Conservation (phyloP, 352 stramenopile species). For the Paralagenidium karlingii region DNA sequence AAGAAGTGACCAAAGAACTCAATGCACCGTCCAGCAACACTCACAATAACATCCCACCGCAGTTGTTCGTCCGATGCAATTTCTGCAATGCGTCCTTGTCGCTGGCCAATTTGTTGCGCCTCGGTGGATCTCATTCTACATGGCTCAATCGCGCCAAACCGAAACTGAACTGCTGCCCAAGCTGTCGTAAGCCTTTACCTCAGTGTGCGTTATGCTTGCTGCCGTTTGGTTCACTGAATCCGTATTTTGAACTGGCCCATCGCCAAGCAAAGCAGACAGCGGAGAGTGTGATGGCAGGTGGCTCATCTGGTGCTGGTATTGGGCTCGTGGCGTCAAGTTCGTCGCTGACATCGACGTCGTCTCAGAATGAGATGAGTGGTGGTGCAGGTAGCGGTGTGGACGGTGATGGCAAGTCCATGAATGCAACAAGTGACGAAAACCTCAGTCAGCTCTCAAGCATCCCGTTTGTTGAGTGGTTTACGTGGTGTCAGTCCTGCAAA, state of each 20-base stretch:
- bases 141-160: conserved; percentile 82
- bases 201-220: conserved; percentile 90
- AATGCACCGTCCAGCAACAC: conserved; percentile 31
- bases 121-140: conserved; percentile 84
- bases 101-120: conserved; percentile 74
- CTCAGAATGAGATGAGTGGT: conserved; percentile 16
- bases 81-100: conserved; percentile 88
- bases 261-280: conserved; percentile 50
- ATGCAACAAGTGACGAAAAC: conserved; percentile 50
- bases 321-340: too few relatives aligned
- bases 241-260: conserved; percentile 90
- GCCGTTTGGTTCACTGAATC: conserved; percentile 89
- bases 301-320: conserved; percentile 1
- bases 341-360: conserved; percentile 14
- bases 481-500: conserved; percentile 89
- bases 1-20: conserved; percentile 31
- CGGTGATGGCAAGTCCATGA: too few relatives aligned
- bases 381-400: too few relatives aligned
- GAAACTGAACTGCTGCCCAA: conserved; percentile 84
- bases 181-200: conserved; percentile 88
- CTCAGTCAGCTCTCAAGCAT: conserved; percentile 85
- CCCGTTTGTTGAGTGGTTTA: conserved; percentile 93
- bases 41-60: conserved; percentile 59
- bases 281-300: conserved; percentile 24
- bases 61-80: conserved; percentile 91